These are phyloP conservation scores for Wickerhamiella siamensis DNA, from an alignment of 805 yeast genomes.

Conservation along the genomic window DNA sequence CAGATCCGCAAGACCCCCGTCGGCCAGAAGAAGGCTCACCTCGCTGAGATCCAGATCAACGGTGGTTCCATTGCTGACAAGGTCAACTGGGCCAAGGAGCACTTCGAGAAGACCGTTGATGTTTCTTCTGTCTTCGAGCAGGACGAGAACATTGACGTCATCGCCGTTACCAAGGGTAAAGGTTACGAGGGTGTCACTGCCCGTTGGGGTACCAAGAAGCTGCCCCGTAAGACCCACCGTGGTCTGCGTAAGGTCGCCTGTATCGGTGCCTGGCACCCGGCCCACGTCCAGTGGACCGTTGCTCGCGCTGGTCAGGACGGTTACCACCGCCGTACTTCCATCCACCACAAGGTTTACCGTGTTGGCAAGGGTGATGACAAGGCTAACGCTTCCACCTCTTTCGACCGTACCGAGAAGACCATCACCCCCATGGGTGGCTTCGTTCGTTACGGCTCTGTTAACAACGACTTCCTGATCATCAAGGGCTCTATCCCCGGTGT, in stretches of 20 bases:
- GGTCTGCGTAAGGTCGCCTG: conserved; percentile 99
- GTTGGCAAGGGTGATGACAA: conserved; percentile 94
- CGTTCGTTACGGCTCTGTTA: conserved; percentile 97
- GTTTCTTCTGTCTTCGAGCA: conserved; percentile 95
- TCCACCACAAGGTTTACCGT: conserved; percentile 99
- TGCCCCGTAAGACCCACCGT: conserved; percentile 99
- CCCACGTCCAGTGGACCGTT: conserved; percentile 99
- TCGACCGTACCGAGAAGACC: conserved; percentile 99
- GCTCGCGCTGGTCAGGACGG: conserved; percentile 99
- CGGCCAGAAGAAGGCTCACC: conserved; percentile 98
- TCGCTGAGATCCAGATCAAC: conserved; percentile 98
- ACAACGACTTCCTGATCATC: conserved; percentile 93
- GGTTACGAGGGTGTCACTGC: conserved; percentile 99
- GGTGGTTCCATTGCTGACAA: conserved; percentile 98
- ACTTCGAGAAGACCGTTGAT: conserved; percentile 96
- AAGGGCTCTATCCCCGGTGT: conserved; percentile 99
- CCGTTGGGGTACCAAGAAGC: conserved; percentile 99
- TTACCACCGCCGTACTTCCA: conserved; percentile 99
- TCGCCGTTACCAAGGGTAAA: conserved; percentile 99
- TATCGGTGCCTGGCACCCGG: conserved; percentile 99
- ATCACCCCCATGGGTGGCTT: conserved; percentile 99
- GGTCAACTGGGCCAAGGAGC: conserved; percentile 97
- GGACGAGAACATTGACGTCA: conserved; percentile 95
- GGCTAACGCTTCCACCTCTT: conserved; percentile 87
- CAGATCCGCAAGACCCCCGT: conserved; percentile 99